Evolutionary conservation across 179 eudicot genomes (phyloP), one percentile per base, ranked within the genome.

Genomic region (Beta macrorhiza): DNA sequence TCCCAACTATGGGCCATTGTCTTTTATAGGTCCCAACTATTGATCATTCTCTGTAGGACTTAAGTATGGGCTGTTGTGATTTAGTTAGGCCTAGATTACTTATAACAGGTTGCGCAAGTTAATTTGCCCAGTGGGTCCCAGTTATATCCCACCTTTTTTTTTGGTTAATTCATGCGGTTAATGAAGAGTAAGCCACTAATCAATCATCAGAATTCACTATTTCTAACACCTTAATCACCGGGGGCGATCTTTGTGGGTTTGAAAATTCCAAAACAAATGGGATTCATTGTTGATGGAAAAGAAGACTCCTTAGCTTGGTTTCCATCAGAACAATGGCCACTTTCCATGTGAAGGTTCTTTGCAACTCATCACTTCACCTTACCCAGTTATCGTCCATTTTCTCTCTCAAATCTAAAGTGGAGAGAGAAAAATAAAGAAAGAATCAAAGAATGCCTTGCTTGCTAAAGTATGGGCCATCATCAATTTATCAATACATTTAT

Each of bases 281-380:
- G 79, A 64, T 79, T 79, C 78, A 80, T 14, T 64, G 59, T 79
- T 81, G 83, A 81, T 79, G 14, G 29, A 10, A n/a, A 74, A 74
- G 61, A 73, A 55, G 64, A 74, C 22, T 53, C 29, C 55, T 45
- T 37, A 53, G 42, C 75, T 42, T 42, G 2, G 64, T 63, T 29
- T 68, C 72, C 42, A 37, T 2, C 3, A 37, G 3, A 59, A n/a
- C 80, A 51, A 84, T 84, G 83, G 70, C 79, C 78, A 69, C 51
- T 61, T 59, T 25, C 71, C 80, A 25, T 69, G 80, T 84, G 78
- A 80, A 63, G 19, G 32, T 82, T 32, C 86, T 67, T 77, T 44
- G 71, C 79, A 63, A 49, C 67, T 42, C 55, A 45, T 61, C 68
- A 42, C 67, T 55, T 37, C 20, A 64, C 78, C 74, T 55, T 42